phyloP scores from a whole-genome alignment of 2,329 filamentous ascomycete genomes.

The Pseudogymnoascus sp. region DNA sequence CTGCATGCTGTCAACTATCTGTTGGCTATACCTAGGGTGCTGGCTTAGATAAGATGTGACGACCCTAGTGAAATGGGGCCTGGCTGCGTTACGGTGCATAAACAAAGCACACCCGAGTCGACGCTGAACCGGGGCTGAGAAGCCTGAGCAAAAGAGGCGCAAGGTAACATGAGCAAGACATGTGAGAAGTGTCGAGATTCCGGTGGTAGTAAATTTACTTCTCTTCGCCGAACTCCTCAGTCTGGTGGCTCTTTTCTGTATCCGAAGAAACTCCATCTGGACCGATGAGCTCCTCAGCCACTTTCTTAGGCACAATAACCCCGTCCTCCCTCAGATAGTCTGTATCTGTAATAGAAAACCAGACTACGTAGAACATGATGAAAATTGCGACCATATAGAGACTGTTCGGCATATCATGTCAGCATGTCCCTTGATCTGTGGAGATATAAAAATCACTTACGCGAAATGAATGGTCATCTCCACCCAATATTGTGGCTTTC shows the following conservation, averaged over 20 bases:
- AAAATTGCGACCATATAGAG: constrained; percentile 5
- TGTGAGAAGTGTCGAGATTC: too few species aligned
- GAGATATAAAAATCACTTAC: not conserved
- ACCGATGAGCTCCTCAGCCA: constrained; percentile 1
- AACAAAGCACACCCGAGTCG: too few species aligned
- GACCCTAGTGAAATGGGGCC: too few species aligned
- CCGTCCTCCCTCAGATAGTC: constrained; percentile 6
- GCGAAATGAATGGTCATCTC: constrained; percentile 8
- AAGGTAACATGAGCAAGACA: too few species aligned
- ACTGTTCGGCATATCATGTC: not conserved
- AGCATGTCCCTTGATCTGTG: not conserved
- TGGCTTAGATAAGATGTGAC: too few species aligned
- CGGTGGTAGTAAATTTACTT: not conserved
- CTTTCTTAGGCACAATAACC: constrained; percentile 8
- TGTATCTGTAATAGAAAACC: constrained; percentile 9
- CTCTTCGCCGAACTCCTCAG: not conserved
- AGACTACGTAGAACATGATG: constrained; percentile 2
- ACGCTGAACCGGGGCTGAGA: too few species aligned
- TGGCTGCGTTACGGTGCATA: too few species aligned
- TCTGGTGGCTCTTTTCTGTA: not conserved
- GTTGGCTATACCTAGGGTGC: too few species aligned
- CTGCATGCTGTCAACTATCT: too few species aligned
- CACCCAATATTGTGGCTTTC: not conserved
- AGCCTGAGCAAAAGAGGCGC: too few species aligned
- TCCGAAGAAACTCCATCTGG: not conserved